These are phyloP conservation scores for Hymenoscyphus scutula DNA, from an alignment of 2,329 filamentous ascomycete species.

Conservation along the genomic window DNA sequence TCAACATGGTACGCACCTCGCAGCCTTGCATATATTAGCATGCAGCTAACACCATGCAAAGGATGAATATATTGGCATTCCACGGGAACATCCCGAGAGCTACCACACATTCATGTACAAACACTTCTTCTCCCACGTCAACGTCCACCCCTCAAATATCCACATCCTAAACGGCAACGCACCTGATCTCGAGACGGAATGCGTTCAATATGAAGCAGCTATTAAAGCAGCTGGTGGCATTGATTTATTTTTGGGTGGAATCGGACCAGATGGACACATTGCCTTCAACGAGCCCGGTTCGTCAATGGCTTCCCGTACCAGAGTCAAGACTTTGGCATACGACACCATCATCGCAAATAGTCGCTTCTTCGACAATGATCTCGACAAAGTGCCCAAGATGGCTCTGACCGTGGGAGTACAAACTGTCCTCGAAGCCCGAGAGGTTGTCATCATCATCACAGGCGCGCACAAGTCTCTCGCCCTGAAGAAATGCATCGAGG, in stretches of 20 bases:
- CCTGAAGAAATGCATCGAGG: conserved; percentile 76
- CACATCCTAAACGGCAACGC: conserved; percentile 84
- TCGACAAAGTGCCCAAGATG: conserved; percentile 73
- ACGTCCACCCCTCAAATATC: conserved; percentile 77
- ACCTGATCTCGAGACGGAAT: conserved; percentile 71
- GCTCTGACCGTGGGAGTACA: conserved; percentile 82
- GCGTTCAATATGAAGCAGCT: conserved; percentile 73
- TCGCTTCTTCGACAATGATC: conserved; percentile 75
- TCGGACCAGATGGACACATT: conserved; percentile 83
- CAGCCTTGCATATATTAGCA: conserved; percentile 10
- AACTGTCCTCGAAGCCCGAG: conserved; percentile 76
- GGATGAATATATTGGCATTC: conserved; percentile 85
- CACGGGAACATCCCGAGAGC: conserved; percentile 78
- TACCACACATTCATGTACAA: conserved; percentile 95
- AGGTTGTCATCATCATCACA: conserved; percentile 80
- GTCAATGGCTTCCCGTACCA: conserved; percentile 71
- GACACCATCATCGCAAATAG: conserved; percentile 86
- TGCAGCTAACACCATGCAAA: conserved; percentile 35
- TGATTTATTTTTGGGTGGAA: conserved; percentile 80
- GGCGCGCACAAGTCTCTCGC: conserved; percentile 79
- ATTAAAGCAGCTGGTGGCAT: conserved; percentile 76
- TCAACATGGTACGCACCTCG: conserved; percentile 69
- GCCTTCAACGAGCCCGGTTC: conserved; percentile 90
- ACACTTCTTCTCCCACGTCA: conserved; percentile 83
- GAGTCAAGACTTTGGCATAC: conserved; percentile 83